Percentiles rank a stretch among this genome's conserved stretches.
These are phyloP conservation scores for Talaromyces amestolkiae DNA, from an alignment of 2,329 filamentous ascomycete genomes.

Conservation along the genomic window DNA sequence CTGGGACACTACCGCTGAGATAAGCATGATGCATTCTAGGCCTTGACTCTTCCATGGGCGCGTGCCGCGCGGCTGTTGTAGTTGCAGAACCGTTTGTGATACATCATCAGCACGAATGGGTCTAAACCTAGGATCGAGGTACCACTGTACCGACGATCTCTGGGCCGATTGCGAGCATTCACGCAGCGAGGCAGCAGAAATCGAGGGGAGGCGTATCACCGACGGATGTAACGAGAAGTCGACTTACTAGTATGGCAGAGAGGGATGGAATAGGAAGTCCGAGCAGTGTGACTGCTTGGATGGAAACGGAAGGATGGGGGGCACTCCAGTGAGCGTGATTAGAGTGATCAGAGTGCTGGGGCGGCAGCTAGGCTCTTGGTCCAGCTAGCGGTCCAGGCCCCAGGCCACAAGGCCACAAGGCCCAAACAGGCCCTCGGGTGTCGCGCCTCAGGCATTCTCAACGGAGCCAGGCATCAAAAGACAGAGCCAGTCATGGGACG, in stretches of 20 bases:
- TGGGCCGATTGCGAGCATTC: background rate
- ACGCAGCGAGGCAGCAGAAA: background rate
- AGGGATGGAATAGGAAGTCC: background rate
- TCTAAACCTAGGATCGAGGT: background rate
- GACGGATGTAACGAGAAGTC: background rate
- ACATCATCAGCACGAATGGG: background rate
- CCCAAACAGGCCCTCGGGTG: background rate
- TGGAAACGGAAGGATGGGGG: background rate
- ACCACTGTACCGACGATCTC: background rate
- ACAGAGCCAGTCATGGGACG: background rate
- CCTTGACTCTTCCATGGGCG: background rate
- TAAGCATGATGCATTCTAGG: background rate
- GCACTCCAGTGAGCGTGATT: no score
- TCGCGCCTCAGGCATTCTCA: background rate
- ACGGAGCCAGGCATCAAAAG: background rate
- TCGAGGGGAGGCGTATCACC: background rate
- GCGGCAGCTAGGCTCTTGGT: slow-evolving; percentile 1
- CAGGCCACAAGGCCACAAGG: background rate
- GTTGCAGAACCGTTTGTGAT: background rate
- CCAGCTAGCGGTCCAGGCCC: background rate
- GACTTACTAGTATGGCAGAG: background rate
- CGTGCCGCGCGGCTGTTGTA: background rate
- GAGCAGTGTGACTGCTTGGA: background rate
- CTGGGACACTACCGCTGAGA: background rate
- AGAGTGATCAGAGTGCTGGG: background rate